Percentiles rank a stretch among this genome's conserved stretches.
Conservation (phyloP, 495 filamentous ascomycete genomes). For the Penicillium angulare region DNA sequence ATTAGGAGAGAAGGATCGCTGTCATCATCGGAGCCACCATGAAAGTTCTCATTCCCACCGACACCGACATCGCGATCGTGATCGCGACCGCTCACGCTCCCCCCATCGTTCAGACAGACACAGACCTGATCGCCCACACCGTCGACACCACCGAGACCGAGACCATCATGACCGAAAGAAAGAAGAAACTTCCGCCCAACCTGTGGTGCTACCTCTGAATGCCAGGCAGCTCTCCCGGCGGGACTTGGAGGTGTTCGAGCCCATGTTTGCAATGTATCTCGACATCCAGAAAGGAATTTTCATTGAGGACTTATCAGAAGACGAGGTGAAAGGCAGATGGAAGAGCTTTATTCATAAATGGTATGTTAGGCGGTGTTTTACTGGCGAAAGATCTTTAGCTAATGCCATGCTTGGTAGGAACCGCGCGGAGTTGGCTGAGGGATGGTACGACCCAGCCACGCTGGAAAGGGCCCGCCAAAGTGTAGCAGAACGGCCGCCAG, state of each 20-base stretch:
- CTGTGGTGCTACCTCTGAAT: conserved; percentile 60
- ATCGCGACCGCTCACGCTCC: conserved; percentile 24
- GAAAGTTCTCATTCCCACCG: conserved; percentile 21
- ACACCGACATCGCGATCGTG: conserved; percentile 23
- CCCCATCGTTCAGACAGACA: conserved; percentile 28
- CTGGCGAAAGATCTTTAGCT: not conserved
- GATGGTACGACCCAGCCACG: conserved; percentile 84
- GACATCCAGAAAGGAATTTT: conserved; percentile 80
- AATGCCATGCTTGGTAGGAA: conserved; percentile 57
- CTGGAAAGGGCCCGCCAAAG: conserved; percentile 49
- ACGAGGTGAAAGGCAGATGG: conserved; percentile 80
- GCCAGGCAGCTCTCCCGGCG: conserved; percentile 62
- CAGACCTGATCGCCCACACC: conserved; percentile 20
- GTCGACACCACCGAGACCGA: conserved; percentile 8
- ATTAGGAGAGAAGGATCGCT: conserved; percentile 8
- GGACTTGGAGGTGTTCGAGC: conserved; percentile 60
- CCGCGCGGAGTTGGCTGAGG: conserved; percentile 83
- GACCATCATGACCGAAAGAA: conserved; percentile 9
- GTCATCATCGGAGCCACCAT: conserved; percentile 25
- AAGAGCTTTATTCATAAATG: conserved; percentile 91
- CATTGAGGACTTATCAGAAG: conserved; percentile 61
- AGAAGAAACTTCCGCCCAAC: conserved; percentile 14
- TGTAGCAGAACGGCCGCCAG: conserved; percentile 8
- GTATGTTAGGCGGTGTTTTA: conserved; percentile 45
- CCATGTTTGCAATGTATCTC: conserved; percentile 82